Evolutionary conservation across 2,329 filamentous ascomycete species (phyloP), one percentile per base, ranked within the genome.

Genomic region (Colletotrichum eremochloae): DNA sequence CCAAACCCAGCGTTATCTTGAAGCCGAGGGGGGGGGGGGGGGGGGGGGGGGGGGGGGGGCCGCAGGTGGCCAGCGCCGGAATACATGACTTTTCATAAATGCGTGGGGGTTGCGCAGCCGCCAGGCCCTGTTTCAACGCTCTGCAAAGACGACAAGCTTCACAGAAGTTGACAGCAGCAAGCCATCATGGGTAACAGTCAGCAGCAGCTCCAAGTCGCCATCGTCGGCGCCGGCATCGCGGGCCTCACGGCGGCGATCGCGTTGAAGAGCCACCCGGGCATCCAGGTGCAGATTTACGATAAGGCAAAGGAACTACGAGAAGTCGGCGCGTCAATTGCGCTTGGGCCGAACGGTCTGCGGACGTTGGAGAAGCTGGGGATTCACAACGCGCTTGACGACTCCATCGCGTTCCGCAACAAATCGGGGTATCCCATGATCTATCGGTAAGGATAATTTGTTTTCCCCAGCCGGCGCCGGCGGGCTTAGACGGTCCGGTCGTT

Each of bases 301-400:
- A 82, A 83, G 50, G 84, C 87, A 0, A 75, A 77, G 1, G 83
- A 85, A 72, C 82, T 86, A 48, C 82, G 79, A 68, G 84, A 87
- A 67, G 82, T 86, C 38, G 85, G 85, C 9, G 84, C 86, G 0
- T 84, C 84, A 2, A 85, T 87, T 24, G 86, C 84, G 1, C 79
- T 88, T 5, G 86, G 87, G 2, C 86, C 86, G 1, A 89, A 89
- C 76, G 87, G 87, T 0, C 82, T 89, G 78, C 83, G 84, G 48
- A 86, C 86, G 0, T 77, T 89, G 56, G 84, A 88, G 55, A 84
- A 83, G 31, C 82, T 87, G 0, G 86, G 87, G 5, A 84, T 87
- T 18, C 67, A 83, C 48, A 83, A 84, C 70, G 86, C 85, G 1
- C 78, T 88, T 9, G 77, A 79, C 1, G 81, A 84, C 12, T 78